Evolutionary conservation across 2,329 filamentous ascomycete species (phyloP).

Genomic region (Arthrocladium fulminans): DNA sequence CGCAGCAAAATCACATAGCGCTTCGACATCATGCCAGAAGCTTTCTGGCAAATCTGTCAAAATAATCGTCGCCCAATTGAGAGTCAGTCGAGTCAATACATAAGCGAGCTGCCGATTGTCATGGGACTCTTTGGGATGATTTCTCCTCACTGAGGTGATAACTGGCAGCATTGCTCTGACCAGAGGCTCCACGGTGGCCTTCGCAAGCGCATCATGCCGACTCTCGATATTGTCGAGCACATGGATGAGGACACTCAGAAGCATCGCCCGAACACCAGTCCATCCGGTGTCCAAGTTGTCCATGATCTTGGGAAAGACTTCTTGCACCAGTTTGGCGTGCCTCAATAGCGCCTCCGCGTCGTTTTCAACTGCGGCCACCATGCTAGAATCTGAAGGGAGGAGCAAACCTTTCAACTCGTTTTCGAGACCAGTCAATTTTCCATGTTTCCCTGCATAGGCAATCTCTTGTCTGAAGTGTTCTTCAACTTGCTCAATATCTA

Average conservation of each 20-base stretch:
- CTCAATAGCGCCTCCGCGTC: neutral
- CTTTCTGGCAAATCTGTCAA: neutral
- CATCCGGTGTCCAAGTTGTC: neutral
- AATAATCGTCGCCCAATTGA: neutral
- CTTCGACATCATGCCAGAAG: neutral
- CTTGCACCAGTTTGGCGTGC: neutral
- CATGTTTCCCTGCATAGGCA: neutral
- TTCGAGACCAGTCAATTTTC: neutral
- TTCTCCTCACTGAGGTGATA: neutral
- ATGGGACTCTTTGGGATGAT: neutral
- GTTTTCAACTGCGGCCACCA: too few species aligned
- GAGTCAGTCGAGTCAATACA: neutral
- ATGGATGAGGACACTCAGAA: conserved; percentile 1
- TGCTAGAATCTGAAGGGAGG: neutral
- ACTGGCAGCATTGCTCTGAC: neutral
- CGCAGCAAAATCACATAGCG: conserved; percentile 1
- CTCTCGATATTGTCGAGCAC: conserved; percentile 1
- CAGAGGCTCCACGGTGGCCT: neutral
- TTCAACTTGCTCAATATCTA: neutral
- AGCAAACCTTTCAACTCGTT: conserved; percentile 2
- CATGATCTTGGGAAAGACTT: neutral
- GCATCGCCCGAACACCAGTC: neutral
- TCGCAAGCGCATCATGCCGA: neutral
- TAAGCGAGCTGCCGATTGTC: neutral
- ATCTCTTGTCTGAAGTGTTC: neutral